Conservation (phyloP, 2,329 filamentous ascomycete genomes). For the Ophiostoma ips region DNA sequence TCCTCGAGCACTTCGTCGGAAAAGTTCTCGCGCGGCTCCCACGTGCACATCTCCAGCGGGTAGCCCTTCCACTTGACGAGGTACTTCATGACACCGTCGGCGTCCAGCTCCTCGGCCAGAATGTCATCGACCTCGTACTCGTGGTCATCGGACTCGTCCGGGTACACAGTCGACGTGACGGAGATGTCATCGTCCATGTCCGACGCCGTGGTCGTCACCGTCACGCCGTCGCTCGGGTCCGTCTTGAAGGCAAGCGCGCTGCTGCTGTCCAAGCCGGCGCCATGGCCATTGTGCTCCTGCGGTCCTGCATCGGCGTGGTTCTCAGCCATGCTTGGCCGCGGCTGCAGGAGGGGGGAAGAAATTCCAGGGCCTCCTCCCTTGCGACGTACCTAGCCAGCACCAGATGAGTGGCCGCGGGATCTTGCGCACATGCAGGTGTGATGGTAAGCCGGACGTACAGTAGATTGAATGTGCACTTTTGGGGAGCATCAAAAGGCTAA, state of each 20-base stretch:
- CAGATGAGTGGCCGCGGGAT: too few relatives aligned
- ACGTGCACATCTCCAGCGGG: constrained; percentile 38
- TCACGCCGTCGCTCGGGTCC: background rate
- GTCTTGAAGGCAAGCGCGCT: background rate
- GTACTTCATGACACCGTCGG: constrained; percentile 29
- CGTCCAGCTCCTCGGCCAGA: constrained; percentile 28
- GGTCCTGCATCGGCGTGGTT: background rate
- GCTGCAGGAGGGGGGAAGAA: too few relatives aligned
- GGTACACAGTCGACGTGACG: constrained; percentile 35
- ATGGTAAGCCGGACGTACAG: too few relatives aligned
- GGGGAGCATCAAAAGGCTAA: too few relatives aligned
- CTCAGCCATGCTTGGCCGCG: background rate
- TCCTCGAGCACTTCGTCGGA: constrained; percentile 22
- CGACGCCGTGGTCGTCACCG: constrained; percentile 11
- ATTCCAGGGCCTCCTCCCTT: too few relatives aligned
- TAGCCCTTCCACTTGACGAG: constrained; percentile 54
- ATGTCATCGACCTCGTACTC: constrained; percentile 43
- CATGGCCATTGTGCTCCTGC: too few relatives aligned
- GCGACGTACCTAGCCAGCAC: too few relatives aligned
- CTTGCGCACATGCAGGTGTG: too few relatives aligned
- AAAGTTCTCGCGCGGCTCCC: constrained; percentile 37
- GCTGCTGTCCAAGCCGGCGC: too few relatives aligned
- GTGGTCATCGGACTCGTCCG: constrained; percentile 23
- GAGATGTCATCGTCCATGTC: constrained; percentile 34
- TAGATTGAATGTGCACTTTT: too few relatives aligned